Base-by-base conservation (phyloP, 1,284 basidiomycete genomes). In the Fomitiporia mediterranea region DNA sequence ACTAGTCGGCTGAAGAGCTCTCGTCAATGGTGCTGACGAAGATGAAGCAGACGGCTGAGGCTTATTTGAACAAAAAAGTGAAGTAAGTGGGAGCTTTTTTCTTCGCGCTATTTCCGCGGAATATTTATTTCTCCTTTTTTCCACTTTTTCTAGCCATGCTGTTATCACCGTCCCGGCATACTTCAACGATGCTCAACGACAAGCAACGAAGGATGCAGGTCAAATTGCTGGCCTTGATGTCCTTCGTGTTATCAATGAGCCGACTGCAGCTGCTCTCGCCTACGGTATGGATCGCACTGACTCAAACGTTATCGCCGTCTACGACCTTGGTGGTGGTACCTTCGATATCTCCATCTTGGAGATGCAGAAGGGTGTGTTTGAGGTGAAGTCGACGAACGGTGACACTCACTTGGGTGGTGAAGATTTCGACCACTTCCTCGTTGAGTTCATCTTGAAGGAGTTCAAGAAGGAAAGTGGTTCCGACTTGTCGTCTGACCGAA, bases 331-430 rank as follows among this genome's bases (percentile, higher is more conserved):
- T 67, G 93, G 92, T 69, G 93, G 93, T 65, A 95, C 93, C 17
- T 95, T 95, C 73, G 94, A 98, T 92, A 91, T 98, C 66, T 98
- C 96, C 34, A 94, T 99, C 64, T 80, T 98, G 43, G 94, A 98
- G 76, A 98, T 98, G 92, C 93, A 97, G 73, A 95, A 97, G 75
- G 96, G 96, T 66, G 94, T 99, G 23, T 99, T 98, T 72, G 96
- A 98, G 73, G 96, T 99, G 70, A 98, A 98, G 80, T 98, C 96
- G 1, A 99, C 96, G 62, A 98, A 98, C 70, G 96, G 96, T 74
- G 95, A 99, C 74, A 98, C 96, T 23, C 96, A 99, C 72, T 84
- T 99, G 60, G 96, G 96, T 74, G 96, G 96, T 71, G 96, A 99
- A 75, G 96, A 99, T 74, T 98, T 98, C 67, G 94, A 98, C 69